Evolutionary conservation across 805 yeast species (phyloP).

Genomic region (Candida morakotiae): DNA sequence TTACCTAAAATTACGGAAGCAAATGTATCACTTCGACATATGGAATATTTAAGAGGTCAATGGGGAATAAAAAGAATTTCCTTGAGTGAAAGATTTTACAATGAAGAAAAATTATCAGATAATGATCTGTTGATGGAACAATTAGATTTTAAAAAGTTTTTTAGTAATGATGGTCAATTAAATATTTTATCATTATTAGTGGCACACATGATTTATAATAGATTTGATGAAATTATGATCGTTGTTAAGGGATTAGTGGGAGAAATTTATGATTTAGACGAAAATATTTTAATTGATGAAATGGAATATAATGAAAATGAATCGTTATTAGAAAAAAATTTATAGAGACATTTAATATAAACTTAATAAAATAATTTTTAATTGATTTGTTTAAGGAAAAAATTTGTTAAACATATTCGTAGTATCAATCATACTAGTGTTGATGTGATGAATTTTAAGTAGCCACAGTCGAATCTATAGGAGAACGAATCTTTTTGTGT

Average conservation of each 20-base stretch:
- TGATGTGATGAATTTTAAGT: too few species aligned
- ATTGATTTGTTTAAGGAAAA: too few species aligned
- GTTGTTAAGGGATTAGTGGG: conserved; percentile 30
- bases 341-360: background rate
- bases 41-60: conserved; percentile 20
- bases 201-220: conserved; percentile 25
- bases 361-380: too few species aligned
- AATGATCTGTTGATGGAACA: conserved; percentile 15
- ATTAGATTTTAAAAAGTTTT: conserved; percentile 21
- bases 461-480: too few species aligned
- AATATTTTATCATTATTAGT: conserved; percentile 23
- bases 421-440: too few species aligned
- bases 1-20: conserved; percentile 31
- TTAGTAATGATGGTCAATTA: conserved; percentile 28
- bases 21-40: conserved; percentile 25
- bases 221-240: conserved; percentile 26
- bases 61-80: conserved; percentile 24
- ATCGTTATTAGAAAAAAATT: background rate
- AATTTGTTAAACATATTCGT: too few species aligned
- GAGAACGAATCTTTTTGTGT: too few species aligned
- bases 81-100: conserved; percentile 21
- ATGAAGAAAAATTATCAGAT: conserved; percentile 4
- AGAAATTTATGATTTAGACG: conserved; percentile 23
- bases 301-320: conserved; percentile 4
- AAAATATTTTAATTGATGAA: conserved; percentile 10